These are phyloP conservation scores for Trypanosoma lewisi DNA, from an alignment of 208 protist genomes.

Conservation along the genomic window DNA sequence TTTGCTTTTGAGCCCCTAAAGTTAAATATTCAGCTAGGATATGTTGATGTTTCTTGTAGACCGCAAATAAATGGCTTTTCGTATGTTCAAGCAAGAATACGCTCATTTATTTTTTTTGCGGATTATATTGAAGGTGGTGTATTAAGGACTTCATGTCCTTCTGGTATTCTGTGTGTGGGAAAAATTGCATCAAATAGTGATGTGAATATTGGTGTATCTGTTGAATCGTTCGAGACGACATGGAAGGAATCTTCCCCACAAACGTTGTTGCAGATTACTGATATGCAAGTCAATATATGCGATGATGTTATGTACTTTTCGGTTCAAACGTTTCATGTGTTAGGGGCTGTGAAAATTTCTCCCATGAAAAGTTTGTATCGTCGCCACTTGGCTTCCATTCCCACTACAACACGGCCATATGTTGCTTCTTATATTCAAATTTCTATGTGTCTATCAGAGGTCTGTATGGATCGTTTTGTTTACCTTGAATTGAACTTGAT, in stretches of 20 bases:
- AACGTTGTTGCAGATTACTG: background rate
- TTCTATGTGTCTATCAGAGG: constrained; percentile 15
- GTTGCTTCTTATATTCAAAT: constrained; percentile 48
- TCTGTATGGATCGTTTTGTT: constrained; percentile 28
- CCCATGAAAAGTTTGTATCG: constrained; percentile 17
- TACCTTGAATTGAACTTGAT: constrained; percentile 22
- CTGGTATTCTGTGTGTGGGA: background rate
- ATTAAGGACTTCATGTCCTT: constrained; percentile 1
- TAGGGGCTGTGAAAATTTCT: constrained; percentile 26
- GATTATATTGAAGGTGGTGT: constrained; percentile 4
- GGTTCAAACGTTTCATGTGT: constrained; percentile 10
- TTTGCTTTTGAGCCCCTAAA: constrained; percentile 14
- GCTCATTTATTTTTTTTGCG: constrained; percentile 11
- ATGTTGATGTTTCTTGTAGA: background rate
- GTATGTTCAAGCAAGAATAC: background rate
- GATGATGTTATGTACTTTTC: constrained; percentile 11
- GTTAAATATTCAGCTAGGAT: constrained; percentile 5
- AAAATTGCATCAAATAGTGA: background rate
- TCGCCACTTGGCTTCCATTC: constrained; percentile 10
- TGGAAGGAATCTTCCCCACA: background rate
- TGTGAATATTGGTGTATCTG: background rate
- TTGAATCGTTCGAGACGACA: background rate
- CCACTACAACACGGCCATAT: constrained; percentile 33
- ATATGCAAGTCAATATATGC: background rate
- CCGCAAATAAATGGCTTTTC: background rate